Conservation (phyloP, 1,139 yeast genomes). For the Hansenula sp. region DNA sequence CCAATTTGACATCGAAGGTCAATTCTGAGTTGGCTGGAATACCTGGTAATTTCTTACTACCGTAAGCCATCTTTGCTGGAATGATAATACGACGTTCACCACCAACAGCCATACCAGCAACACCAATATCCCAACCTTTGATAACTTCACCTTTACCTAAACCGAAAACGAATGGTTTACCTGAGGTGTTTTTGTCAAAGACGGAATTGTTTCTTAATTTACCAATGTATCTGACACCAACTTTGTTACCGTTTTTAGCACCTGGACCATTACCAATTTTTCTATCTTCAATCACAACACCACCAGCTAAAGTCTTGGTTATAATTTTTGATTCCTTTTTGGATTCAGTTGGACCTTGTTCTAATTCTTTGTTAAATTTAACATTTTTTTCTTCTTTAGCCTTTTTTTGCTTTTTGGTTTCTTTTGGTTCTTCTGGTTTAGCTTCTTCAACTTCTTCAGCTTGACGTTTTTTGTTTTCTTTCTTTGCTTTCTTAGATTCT, state of each 20-base stretch:
- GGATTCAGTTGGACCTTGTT: slow-evolving; percentile 82
- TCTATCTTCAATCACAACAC: slow-evolving; percentile 91
- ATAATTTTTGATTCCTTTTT: slow-evolving; percentile 39
- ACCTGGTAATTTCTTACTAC: slow-evolving; percentile 91
- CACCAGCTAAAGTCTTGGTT: slow-evolving; percentile 84
- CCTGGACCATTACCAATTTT: slow-evolving; percentile 80
- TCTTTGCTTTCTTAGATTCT: slow-evolving; percentile 36
- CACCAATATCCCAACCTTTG: slow-evolving; percentile 98
- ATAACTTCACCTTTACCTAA: slow-evolving; percentile 98
- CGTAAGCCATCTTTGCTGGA: slow-evolving; percentile 96
- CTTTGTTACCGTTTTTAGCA: slow-evolving; percentile 87
- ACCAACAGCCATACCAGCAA: slow-evolving; percentile 97
- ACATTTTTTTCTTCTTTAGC: slow-evolving; percentile 54
- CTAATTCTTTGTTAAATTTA: slow-evolving; percentile 83
- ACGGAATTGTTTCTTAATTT: slow-evolving; percentile 94
- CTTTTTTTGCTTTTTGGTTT: slow-evolving; percentile 25
- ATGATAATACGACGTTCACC: slow-evolving; percentile 98
- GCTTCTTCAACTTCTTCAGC: slow-evolving; percentile 31
- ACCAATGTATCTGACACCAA: slow-evolving; percentile 97
- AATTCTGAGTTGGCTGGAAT: slow-evolving; percentile 96
- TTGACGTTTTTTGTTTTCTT: slow-evolving; percentile 38
- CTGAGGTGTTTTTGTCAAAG: slow-evolving; percentile 94
- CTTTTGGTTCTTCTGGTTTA: slow-evolving; percentile 24
- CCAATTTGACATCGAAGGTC: slow-evolving; percentile 92
- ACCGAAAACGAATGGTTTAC: slow-evolving; percentile 89